A percentile compares a stretch with the other conserved stretches of the same genome.
Conservation (phyloP, 1,139 yeast species). For the Saccharomyces hybrid region DNA sequence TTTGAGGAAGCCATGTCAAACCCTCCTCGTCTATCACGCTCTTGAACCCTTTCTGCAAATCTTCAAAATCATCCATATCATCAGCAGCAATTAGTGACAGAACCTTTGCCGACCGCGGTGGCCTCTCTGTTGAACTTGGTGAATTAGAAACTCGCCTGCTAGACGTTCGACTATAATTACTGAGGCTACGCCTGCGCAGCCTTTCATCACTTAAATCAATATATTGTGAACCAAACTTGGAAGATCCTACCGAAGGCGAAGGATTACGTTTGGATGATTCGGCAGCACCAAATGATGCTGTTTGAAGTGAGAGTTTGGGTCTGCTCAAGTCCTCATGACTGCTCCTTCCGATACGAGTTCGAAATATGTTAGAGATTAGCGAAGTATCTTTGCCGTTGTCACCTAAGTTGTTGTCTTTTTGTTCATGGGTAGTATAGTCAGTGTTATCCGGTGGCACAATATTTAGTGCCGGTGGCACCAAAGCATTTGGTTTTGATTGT, state of each 20-base stretch:
- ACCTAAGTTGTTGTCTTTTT: not conserved
- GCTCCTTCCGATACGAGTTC: slow-evolving; percentile 3
- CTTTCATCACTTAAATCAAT: not conserved
- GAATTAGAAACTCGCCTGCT: slow-evolving; percentile 13
- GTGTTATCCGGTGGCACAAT: slow-evolving; percentile 5
- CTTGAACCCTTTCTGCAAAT: slow-evolving; percentile 27
- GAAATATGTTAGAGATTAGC: slow-evolving; percentile 15
- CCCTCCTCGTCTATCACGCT: slow-evolving; percentile 24
- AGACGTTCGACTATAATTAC: slow-evolving; percentile 1
- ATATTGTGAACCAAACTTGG: slow-evolving; percentile 2
- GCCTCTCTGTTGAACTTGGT: slow-evolving; percentile 11
- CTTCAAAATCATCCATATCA: slow-evolving; percentile 30
- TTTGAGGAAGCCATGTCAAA: slow-evolving; percentile 27
- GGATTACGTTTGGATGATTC: slow-evolving; percentile 2
- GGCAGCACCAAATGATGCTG: slow-evolving; percentile 11
- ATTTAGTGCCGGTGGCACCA: slow-evolving; percentile 4
- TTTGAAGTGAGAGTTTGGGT: slow-evolving; percentile 17
- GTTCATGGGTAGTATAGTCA: slow-evolving; percentile 3
- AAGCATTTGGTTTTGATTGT: not conserved
- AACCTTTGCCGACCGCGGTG: slow-evolving; percentile 24
- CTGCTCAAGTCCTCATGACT: slow-evolving; percentile 5
- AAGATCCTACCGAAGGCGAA: slow-evolving; percentile 8
- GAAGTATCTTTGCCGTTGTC: slow-evolving; percentile 8
- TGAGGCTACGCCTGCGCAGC: slow-evolving; percentile 16
- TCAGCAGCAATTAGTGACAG: slow-evolving; percentile 26